These are phyloP conservation scores for Kalanchoe fedtschenkoi DNA, from an alignment of 164 flowering plant genomes.

Conservation along the genomic window DNA sequence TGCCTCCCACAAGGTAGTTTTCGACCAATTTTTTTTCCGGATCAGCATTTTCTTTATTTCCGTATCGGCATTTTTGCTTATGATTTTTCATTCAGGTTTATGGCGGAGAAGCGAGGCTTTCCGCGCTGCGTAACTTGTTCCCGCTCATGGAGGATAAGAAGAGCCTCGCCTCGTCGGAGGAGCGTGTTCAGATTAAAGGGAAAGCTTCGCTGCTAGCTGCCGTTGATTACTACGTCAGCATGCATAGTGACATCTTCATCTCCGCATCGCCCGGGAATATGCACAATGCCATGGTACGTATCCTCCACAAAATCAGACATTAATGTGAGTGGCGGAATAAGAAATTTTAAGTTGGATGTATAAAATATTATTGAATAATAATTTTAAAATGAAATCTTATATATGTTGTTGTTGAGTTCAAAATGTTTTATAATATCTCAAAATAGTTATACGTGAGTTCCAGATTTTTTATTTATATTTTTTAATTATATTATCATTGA, in stretches of 20 bases:
- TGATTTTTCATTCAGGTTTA: constrained; percentile 47
- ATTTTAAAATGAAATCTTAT: too few species aligned
- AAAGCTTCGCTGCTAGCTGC: constrained; percentile 92
- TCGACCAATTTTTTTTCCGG: constrained; percentile 26
- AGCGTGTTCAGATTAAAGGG: constrained; percentile 53
- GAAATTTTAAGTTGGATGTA: too few species aligned
- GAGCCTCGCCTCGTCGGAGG: constrained; percentile 66
- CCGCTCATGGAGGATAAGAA: constrained; percentile 91
- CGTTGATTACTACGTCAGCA: constrained; percentile 84
- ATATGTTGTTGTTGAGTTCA: too few species aligned
- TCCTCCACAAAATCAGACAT: constrained; percentile 21
- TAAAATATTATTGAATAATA: too few species aligned
- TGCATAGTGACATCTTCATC: constrained; percentile 92
- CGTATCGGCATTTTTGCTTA: neutral
- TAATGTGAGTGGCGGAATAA: too few species aligned
- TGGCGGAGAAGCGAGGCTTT: constrained; percentile 90
- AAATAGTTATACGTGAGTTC: too few species aligned
- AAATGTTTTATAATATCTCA: too few species aligned
- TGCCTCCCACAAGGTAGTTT: constrained; percentile 85
- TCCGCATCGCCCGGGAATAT: constrained; percentile 98
- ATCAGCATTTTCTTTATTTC: constrained; percentile 43
- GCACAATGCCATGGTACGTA: constrained; percentile 93
- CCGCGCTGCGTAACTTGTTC: constrained; percentile 56
- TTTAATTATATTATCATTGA: too few species aligned
- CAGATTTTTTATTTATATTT: too few species aligned